Conservation (phyloP, 306 rosid species). For the Quillaja saponaria region DNA sequence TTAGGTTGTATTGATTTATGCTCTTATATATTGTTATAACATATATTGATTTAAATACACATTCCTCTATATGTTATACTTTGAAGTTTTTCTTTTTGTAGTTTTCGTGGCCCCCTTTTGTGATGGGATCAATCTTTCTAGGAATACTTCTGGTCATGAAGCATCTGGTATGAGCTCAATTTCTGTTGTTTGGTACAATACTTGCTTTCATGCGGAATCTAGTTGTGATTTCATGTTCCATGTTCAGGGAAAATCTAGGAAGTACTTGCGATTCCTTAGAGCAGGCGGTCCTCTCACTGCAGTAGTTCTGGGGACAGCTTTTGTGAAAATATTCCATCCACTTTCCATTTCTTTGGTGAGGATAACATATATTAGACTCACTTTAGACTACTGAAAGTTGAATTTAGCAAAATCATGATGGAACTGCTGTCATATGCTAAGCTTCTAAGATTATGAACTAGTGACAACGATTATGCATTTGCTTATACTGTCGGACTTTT, state of each 20-base stretch:
- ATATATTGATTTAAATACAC: conserved; percentile 11
- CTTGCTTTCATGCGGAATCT: conserved; percentile 25
- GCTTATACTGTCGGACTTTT: conserved; percentile 18
- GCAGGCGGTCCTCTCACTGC: conserved; percentile 96
- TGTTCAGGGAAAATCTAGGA: conserved; percentile 85
- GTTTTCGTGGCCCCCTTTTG: conserved; percentile 94
- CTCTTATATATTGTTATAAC: background rate
- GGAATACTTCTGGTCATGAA: conserved; percentile 79
- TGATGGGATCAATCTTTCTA: conserved; percentile 84
- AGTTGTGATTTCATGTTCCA: conserved; percentile 33
- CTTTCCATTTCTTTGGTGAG: conserved; percentile 87
- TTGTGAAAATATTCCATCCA: conserved; percentile 71
- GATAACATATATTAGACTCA: conserved; percentile 25
- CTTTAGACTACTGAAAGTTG: conserved; percentile 21
- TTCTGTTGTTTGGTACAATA: conserved; percentile 28
- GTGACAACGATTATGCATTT: background rate
- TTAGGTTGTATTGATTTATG: background rate
- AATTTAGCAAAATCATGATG: conserved; percentile 12
- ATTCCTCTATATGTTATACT: conserved; percentile 5
- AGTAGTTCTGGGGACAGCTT: conserved; percentile 64
- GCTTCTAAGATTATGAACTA: conserved; percentile 16
- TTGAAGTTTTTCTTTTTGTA: conserved; percentile 49
- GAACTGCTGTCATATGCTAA: conserved; percentile 18
- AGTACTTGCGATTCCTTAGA: conserved; percentile 80
- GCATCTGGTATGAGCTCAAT: conserved; percentile 67